These are phyloP conservation scores for Xylariaceae sp. DNA, from an alignment of 2,329 filamentous ascomycete species.

Conservation along the genomic window DNA sequence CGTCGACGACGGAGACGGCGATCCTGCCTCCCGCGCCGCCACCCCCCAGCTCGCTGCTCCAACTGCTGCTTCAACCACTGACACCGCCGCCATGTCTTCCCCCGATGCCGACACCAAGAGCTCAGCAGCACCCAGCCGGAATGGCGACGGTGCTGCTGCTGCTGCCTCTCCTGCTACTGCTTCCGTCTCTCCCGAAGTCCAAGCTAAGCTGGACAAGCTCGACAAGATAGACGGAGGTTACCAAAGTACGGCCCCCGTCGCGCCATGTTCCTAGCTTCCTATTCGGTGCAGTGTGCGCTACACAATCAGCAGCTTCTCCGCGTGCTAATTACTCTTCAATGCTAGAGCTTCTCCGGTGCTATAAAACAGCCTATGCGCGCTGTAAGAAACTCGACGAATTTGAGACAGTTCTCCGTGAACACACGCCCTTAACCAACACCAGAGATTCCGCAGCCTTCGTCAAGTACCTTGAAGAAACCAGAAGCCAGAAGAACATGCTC, in stretches of 20 bases:
- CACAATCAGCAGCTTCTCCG: neutral
- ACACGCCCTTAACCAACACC: conserved; percentile 87
- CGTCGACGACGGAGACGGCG: conserved; percentile 83
- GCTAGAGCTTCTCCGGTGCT: conserved; percentile 81
- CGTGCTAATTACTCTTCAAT: conserved; percentile 2
- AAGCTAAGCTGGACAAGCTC: conserved; percentile 73
- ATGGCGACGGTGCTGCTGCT: conserved; percentile 16
- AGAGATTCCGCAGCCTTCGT: conserved; percentile 77
- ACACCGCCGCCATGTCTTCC: conserved; percentile 8
- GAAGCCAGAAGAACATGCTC: conserved; percentile 83
- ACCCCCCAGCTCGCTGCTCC: conserved; percentile 49
- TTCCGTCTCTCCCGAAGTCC: conserved; percentile 71
- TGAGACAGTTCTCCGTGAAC: conserved; percentile 83
- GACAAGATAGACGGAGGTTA: conserved; percentile 88
- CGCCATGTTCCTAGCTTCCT: conserved; percentile 1
- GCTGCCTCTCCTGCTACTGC: conserved; percentile 23
- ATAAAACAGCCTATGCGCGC: conserved; percentile 86
- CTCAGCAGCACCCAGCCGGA: conserved; percentile 18
- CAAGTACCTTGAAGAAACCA: conserved; percentile 87
- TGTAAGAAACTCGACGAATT: conserved; percentile 86
- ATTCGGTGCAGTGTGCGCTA: neutral
- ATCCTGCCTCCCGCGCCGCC: conserved; percentile 57
- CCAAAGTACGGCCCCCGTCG: conserved; percentile 53
- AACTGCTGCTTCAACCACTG: conserved; percentile 15
- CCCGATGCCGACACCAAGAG: conserved; percentile 4